Conservation (phyloP, 2,329 filamentous ascomycete species). For the Stagonosporopsis chrysanthemi region DNA sequence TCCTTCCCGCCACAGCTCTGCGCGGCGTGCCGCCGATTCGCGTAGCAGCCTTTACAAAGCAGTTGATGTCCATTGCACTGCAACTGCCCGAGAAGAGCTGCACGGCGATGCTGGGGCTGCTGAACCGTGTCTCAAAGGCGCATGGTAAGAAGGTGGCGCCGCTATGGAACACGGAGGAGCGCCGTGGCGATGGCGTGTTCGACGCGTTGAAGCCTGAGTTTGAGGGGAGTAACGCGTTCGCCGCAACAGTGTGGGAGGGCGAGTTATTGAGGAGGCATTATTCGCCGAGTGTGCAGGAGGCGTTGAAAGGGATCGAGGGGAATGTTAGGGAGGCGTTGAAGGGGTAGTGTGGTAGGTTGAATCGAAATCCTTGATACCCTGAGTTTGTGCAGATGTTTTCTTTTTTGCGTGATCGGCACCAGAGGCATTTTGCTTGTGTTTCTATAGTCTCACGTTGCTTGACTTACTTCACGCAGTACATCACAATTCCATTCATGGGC, state of each 20-base stretch:
- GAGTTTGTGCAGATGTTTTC: background rate
- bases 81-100: constrained; percentile 91
- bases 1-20: constrained; percentile 77
- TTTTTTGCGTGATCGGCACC: background rate
- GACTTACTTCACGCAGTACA: too few relatives aligned
- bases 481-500: too few relatives aligned
- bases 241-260: constrained; percentile 90
- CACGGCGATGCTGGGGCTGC: constrained; percentile 77
- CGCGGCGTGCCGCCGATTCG: constrained; percentile 80
- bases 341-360: constrained; percentile 10
- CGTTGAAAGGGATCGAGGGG: constrained; percentile 55
- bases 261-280: constrained; percentile 87
- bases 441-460: too few relatives aligned
- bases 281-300: constrained; percentile 83
- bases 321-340: constrained; percentile 43
- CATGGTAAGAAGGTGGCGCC: constrained; percentile 82
- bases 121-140: constrained; percentile 79
- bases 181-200: constrained; percentile 88
- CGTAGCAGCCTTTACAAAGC: constrained; percentile 92
- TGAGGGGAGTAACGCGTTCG: constrained; percentile 89
- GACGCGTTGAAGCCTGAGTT: constrained; percentile 74
- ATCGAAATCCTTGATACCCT: constrained; percentile 1
- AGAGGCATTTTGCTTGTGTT: background rate
- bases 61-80: constrained; percentile 80
- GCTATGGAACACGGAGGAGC: constrained; percentile 95